These are phyloP conservation scores for Naegleria gruberi DNA, from an alignment of 208 protist genomes.

Conservation along the genomic window DNA sequence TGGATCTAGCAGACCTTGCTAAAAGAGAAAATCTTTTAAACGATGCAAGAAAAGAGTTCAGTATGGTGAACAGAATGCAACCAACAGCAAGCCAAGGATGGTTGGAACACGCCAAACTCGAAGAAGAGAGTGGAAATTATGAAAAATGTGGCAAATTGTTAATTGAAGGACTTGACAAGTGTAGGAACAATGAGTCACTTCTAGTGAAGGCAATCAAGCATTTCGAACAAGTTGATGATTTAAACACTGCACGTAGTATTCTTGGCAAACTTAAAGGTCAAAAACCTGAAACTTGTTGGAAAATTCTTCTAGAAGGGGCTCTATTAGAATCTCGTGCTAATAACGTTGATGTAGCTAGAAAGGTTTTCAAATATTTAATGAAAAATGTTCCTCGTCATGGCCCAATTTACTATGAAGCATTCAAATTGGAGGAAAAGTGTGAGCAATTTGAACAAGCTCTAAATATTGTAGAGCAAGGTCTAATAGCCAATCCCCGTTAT, in stretches of 20 bases:
- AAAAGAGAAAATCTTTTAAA: constrained; percentile 53
- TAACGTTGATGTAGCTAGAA: constrained; percentile 47
- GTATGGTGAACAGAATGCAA: constrained; percentile 40
- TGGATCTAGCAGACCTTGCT: constrained; percentile 59
- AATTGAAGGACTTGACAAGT: constrained; percentile 45
- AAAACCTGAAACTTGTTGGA: constrained; percentile 52
- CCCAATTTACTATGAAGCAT: constrained; percentile 62
- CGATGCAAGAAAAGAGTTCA: constrained; percentile 47
- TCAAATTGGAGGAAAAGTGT: constrained; percentile 51
- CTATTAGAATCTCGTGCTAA: constrained; percentile 57
- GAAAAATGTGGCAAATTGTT: constrained; percentile 41
- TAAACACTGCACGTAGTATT: constrained; percentile 40
- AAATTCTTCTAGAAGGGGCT: constrained; percentile 60
- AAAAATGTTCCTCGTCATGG: constrained; percentile 54
- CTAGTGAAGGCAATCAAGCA: constrained; percentile 53
- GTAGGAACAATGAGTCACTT: constrained; percentile 51
- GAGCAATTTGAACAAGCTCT: constrained; percentile 48
- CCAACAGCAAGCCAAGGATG: constrained; percentile 49
- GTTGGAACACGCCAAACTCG: constrained; percentile 70
- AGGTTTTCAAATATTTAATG: constrained; percentile 52
- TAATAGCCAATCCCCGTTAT: constrained; percentile 51
- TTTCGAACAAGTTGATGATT: constrained; percentile 50
- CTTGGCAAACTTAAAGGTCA: constrained; percentile 26
- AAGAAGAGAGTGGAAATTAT: constrained; percentile 60
- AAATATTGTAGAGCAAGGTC: constrained; percentile 45